Conservation (phyloP, 305 asterid genomes). For the Solanum aculeatissimum region DNA sequence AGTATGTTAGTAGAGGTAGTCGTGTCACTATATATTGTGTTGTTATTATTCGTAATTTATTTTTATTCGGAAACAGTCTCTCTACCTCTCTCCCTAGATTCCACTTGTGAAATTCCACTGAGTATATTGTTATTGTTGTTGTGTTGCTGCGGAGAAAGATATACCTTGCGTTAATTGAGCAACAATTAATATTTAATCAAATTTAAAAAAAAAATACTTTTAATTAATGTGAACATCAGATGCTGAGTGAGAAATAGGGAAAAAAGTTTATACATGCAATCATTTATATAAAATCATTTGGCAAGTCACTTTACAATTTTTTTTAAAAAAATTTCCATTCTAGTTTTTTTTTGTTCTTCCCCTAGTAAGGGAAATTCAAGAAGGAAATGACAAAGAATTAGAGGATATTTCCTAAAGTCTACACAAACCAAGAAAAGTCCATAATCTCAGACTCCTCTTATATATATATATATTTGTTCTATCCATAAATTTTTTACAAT, state of each 20-base stretch:
- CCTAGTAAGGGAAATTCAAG: not conserved
- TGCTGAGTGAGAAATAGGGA: not conserved
- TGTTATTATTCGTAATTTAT: too few relatives aligned
- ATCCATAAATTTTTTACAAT: not conserved
- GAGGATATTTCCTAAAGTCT: not conserved
- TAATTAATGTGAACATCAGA: accelerated
- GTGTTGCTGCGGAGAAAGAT: too few relatives aligned
- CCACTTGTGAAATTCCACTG: too few relatives aligned
- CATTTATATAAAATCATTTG: not conserved
- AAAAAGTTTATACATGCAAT: not conserved
- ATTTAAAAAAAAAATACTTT: not conserved
- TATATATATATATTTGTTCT: not conserved
- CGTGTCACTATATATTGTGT: too few relatives aligned
- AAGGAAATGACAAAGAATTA: not conserved
- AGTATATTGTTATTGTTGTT: too few relatives aligned
- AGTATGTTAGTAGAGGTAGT: too few relatives aligned
- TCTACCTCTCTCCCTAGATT: too few relatives aligned
- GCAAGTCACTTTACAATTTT: not conserved
- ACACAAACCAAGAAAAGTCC: constrained; percentile 27
- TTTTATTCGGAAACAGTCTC: too few relatives aligned
- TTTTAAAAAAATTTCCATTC: not conserved
- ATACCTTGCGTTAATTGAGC: not conserved
- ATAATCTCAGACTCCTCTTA: constrained; percentile 17
- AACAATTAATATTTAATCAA: not conserved
- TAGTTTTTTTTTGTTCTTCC: not conserved